phyloP scores from a whole-genome alignment of 768 basidiomycete species.

The Plicaturopsis crispa region DNA sequence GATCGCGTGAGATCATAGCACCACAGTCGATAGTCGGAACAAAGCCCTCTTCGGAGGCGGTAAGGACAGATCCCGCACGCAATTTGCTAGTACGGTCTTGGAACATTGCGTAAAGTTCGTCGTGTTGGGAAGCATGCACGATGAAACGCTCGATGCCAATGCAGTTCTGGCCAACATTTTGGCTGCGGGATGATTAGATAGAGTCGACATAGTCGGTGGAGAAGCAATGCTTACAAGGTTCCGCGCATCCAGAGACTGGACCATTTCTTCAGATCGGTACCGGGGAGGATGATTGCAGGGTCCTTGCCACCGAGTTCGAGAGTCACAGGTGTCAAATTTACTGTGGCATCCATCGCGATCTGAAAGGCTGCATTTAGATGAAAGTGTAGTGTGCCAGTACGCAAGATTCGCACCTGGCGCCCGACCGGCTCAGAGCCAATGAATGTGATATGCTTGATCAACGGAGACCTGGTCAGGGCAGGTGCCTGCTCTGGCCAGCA shows the following conservation, averaged over 20 bases:
- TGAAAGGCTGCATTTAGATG: conserved; percentile 19
- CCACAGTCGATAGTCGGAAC: conserved; percentile 78
- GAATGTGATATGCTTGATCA: conserved; percentile 92
- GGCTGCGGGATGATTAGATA: conserved; percentile 36
- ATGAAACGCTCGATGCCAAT: conserved; percentile 94
- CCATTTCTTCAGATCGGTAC: conserved; percentile 77
- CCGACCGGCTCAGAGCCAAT: conserved; percentile 80
- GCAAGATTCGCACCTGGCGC: conserved; percentile 42
- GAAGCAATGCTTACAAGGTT: conserved; percentile 60
- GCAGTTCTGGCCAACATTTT: conserved; percentile 93
- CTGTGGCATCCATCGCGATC: conserved; percentile 80
- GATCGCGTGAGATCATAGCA: conserved; percentile 72
- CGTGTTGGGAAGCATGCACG: conserved; percentile 72
- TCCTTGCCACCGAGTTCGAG: conserved; percentile 96
- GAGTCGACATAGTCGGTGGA: background rate
- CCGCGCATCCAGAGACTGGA: conserved; percentile 83
- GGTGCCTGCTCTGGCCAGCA: conserved; percentile 87
- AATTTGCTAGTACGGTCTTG: conserved; percentile 56
- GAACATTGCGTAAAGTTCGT: conserved; percentile 64
- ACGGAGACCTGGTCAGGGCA: conserved; percentile 67
- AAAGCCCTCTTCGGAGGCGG: conserved; percentile 58
- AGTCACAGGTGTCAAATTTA: conserved; percentile 84
- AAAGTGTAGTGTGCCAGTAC: conserved; percentile 7
- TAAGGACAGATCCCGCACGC: conserved; percentile 72
- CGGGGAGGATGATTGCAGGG: conserved; percentile 82